phyloP scores from a whole-genome alignment of 495 filamentous ascomycete species.

The Glonium stellatum region DNA sequence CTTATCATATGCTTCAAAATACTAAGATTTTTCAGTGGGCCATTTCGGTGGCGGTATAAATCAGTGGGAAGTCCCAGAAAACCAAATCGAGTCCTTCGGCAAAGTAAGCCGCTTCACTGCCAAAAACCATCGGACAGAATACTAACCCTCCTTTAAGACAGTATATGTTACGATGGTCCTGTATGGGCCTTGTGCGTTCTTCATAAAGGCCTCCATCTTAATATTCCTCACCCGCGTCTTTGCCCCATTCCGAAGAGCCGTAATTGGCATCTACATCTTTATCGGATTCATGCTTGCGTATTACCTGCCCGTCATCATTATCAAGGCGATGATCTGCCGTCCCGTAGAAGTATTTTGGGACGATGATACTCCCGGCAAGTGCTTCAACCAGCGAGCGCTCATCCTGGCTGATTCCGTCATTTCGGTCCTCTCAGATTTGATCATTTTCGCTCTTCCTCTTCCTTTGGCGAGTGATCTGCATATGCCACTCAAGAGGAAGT shows the following conservation, averaged over 20 bases:
- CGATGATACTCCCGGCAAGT: conserved; percentile 14
- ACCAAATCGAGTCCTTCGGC: conserved; percentile 1
- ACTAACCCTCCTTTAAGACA: neutral
- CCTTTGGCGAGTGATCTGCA: conserved; percentile 45
- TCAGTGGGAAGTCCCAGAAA: conserved; percentile 23
- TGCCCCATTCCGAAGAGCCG: conserved; percentile 37
- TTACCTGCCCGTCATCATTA: conserved; percentile 34
- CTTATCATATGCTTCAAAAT: neutral
- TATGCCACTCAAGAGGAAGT: conserved; percentile 42
- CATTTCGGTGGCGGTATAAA: conserved; percentile 21
- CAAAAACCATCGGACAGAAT: conserved; percentile 4
- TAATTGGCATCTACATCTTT: conserved; percentile 42
- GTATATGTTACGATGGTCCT: conserved; percentile 34
- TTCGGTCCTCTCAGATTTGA: conserved; percentile 42
- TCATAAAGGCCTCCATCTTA: conserved; percentile 44
- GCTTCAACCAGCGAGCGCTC: conserved; percentile 41
- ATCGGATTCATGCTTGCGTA: conserved; percentile 40
- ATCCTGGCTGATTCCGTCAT: conserved; percentile 45
- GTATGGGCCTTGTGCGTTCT: conserved; percentile 45
- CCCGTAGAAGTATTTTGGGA: conserved; percentile 37
- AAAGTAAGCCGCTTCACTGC: conserved; percentile 7
- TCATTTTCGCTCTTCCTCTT: conserved; percentile 43
- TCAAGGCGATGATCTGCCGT: conserved; percentile 39
- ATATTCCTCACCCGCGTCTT: conserved; percentile 45
- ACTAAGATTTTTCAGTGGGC: neutral